A percentile compares a stretch with the other conserved stretches of the same genome.
phyloP scores from a whole-genome alignment of 108 stramenopile species.

The Craspedostauros australis region DNA sequence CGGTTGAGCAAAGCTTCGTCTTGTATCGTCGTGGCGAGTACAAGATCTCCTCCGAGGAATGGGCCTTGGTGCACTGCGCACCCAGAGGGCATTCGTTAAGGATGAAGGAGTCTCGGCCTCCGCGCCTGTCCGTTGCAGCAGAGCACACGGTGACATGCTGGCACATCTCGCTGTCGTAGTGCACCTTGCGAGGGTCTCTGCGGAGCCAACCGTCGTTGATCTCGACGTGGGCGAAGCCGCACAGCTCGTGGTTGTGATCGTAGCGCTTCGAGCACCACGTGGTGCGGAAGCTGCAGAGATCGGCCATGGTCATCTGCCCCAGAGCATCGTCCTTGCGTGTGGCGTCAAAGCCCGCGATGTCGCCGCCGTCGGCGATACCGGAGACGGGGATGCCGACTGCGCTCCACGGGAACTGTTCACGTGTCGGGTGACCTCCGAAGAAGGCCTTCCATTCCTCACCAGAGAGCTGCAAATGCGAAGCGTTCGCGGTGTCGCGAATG shows the following conservation, averaged over 20 bases:
- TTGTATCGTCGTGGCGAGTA: conserved; percentile 78
- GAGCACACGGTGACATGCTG: conserved; percentile 32
- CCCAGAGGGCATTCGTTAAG: conserved; percentile 61
- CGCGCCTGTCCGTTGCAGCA: conserved; percentile 11
- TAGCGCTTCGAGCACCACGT: conserved; percentile 86
- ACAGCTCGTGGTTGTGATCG: conserved; percentile 79
- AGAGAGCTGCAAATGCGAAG: conserved; percentile 61
- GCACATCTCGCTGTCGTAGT: conserved; percentile 65
- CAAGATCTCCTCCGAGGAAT: conserved; percentile 74
- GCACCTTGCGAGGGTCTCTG: conserved; percentile 47
- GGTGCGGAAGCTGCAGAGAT: conserved; percentile 62
- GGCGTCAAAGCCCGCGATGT: conserved; percentile 2
- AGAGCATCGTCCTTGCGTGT: conserved; percentile 26
- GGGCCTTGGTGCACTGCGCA: conserved; percentile 51
- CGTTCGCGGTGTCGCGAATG: conserved; percentile 79
- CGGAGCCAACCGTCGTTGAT: conserved; percentile 81
- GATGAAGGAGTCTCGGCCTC: conserved; percentile 47
- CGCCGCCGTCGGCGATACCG: conserved; percentile 6
- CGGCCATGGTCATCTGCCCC: conserved; percentile 56
- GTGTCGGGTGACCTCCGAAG: conserved; percentile 46
- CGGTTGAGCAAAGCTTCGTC: conserved; percentile 39
- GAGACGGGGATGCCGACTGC: conserved; percentile 29
- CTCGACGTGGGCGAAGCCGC: conserved; percentile 77
- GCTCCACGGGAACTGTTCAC: conserved; percentile 23
- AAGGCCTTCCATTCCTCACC: conserved; percentile 76